Percentiles rank a stretch among this genome's conserved stretches.
phyloP scores from a whole-genome alignment of 2,329 filamentous ascomycete species.

The Dactylellina sp. region DNA sequence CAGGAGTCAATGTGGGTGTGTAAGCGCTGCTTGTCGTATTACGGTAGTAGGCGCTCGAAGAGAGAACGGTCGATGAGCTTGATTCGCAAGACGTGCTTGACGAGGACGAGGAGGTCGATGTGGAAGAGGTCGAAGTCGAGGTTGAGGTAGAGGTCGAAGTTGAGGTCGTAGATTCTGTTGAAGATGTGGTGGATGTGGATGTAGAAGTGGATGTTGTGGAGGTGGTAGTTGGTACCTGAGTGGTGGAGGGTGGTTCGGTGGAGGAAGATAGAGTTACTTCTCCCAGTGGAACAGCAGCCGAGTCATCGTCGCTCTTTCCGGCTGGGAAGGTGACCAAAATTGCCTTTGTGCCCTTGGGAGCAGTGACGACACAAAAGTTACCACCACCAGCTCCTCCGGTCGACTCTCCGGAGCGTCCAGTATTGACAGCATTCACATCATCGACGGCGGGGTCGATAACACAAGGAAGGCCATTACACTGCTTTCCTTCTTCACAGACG shows the following conservation, averaged over 20 bases:
- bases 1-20: conserved; percentile 52
- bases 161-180: conserved; percentile 11
- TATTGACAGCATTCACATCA: conserved; percentile 71
- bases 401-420: conserved; percentile 65
- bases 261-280: conserved; percentile 30
- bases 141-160: conserved; percentile 25
- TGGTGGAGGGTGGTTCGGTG: conserved; percentile 25
- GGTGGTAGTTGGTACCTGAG: conserved; percentile 19
- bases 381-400: conserved; percentile 73
- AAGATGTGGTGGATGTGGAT: conserved; percentile 7
- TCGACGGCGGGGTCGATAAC: conserved; percentile 73
- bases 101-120: conserved; percentile 12
- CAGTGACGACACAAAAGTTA: conserved; percentile 81
- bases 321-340: conserved; percentile 72
- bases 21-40: conserved; percentile 41
- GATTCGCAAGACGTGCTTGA: conserved; percentile 33
- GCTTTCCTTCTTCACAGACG: conserved; percentile 71
- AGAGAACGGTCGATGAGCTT: background rate
- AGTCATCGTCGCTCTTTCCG: conserved; percentile 37
- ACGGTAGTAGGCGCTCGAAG: background rate
- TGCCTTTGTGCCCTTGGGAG: conserved; percentile 74
- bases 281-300: conserved; percentile 27
- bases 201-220: conserved; percentile 29
- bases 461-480: conserved; percentile 81
- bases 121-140: conserved; percentile 25